Evolutionary conservation across 176 grass and related monocot species (phyloP).

Genomic region (Rhynchospora tenuis): DNA sequence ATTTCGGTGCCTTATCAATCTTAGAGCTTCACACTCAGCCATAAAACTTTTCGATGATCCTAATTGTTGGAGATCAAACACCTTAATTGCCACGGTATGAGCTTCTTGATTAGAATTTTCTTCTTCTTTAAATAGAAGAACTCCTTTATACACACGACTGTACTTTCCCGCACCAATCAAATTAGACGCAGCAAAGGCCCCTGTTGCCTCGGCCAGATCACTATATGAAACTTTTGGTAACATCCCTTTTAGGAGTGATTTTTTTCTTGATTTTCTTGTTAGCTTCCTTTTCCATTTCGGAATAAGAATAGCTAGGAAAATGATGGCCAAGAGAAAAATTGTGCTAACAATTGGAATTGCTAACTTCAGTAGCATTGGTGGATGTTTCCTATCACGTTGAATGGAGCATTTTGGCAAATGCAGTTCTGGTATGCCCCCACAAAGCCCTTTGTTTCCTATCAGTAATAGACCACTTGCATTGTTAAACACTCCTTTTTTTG

Average conservation of each 20-base stretch:
- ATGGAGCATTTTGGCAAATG: conserved; percentile 17
- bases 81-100: conserved; percentile 36
- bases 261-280: background rate
- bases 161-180: conserved; percentile 40
- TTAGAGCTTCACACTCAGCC: conserved; percentile 43
- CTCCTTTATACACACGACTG: conserved; percentile 37
- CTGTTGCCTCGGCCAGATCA: conserved; percentile 32
- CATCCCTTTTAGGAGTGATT: background rate
- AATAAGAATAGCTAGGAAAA: background rate
- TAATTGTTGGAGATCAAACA: conserved; percentile 27
- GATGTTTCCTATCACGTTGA: background rate
- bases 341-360: background rate
- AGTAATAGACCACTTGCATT: background rate
- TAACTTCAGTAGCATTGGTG: background rate
- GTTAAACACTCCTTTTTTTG: background rate
- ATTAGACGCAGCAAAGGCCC: conserved; percentile 22
- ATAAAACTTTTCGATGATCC: conserved; percentile 36
- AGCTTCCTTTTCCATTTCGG: background rate
- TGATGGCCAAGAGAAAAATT: background rate
- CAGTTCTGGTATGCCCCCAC: background rate
- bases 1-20: conserved; percentile 37
- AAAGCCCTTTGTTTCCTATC: background rate
- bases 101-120: background rate
- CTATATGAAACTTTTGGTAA: conserved; percentile 39
- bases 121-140: background rate